phyloP scores from a whole-genome alignment of 2,329 filamentous ascomycete genomes.

The Gyromitra esculenta region DNA sequence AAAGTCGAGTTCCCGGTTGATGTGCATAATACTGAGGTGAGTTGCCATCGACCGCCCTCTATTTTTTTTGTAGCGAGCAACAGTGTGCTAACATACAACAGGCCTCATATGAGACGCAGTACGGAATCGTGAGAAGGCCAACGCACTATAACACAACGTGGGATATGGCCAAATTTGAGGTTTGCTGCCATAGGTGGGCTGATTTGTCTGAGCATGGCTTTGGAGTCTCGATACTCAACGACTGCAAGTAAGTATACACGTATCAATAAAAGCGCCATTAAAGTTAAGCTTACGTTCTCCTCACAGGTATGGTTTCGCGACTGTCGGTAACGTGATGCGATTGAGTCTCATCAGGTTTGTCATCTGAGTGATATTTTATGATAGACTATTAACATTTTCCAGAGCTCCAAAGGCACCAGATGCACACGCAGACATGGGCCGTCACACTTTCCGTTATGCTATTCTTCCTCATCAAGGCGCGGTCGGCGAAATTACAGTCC shows the following conservation, averaged over 20 bases:
- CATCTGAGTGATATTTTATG: conserved; percentile 15
- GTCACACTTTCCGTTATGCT: conserved; percentile 86
- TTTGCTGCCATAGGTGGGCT: conserved; percentile 94
- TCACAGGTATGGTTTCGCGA: conserved; percentile 83
- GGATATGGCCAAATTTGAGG: conserved; percentile 98
- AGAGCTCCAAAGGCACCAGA: conserved; percentile 92
- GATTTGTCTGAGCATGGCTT: conserved; percentile 89
- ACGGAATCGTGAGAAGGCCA: conserved; percentile 84
- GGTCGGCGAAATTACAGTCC: conserved; percentile 77
- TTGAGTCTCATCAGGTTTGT: conserved; percentile 70
- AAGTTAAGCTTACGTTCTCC: conserved; percentile 6
- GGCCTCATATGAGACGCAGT: conserved; percentile 84
- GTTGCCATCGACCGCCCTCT: conserved; percentile 57
- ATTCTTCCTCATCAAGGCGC: conserved; percentile 83
- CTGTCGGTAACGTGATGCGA: conserved; percentile 86
- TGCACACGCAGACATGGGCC: conserved; percentile 92
- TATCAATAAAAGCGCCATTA: background rate
- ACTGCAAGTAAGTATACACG: conserved; percentile 71
- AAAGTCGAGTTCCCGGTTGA: conserved; percentile 98
- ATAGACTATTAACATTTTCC: conserved; percentile 60
- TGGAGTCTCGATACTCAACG: conserved; percentile 91
- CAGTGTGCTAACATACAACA: conserved; percentile 14
- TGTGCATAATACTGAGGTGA: conserved; percentile 87
- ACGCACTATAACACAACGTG: conserved; percentile 98
- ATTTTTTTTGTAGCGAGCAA: background rate